A percentile compares a stretch with the other conserved stretches of the same genome.
These are phyloP conservation scores for Epichloe sibirici DNA, from an alignment of 2,329 filamentous ascomycete species.

Conservation along the genomic window DNA sequence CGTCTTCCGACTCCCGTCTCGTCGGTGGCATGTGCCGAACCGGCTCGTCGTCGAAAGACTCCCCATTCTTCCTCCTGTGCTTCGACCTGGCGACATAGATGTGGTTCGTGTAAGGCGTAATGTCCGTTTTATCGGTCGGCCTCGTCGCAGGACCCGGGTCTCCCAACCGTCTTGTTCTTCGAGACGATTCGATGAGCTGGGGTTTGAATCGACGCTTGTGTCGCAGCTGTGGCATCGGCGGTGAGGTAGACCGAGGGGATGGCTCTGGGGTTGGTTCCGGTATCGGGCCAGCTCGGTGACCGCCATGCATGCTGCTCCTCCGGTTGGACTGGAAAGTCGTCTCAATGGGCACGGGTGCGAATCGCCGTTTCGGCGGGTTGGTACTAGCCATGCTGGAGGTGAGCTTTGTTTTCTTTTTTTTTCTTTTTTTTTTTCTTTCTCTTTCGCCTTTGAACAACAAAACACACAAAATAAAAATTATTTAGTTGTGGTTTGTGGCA, in stretches of 20 bases:
- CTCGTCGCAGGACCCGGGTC: conserved; percentile 50
- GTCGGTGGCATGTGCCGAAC: conserved; percentile 24
- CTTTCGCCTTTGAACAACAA: neutral
- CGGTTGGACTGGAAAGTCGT: conserved; percentile 53
- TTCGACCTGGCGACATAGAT: conserved; percentile 38
- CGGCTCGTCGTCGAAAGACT: conserved; percentile 16
- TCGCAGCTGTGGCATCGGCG: conserved; percentile 26
- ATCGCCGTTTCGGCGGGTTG: conserved; percentile 41
- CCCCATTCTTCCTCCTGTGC: conserved; percentile 21
- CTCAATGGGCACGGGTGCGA: conserved; percentile 59
- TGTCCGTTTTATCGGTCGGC: conserved; percentile 60
- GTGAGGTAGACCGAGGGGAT: conserved; percentile 37
- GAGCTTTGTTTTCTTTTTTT: neutral
- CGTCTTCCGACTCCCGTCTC: conserved; percentile 61
- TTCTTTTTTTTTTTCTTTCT: neutral
- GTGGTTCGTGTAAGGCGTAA: conserved; percentile 50
- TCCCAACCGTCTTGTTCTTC: conserved; percentile 54
- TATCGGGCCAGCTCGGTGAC: conserved; percentile 30
- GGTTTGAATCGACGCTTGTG: conserved; percentile 53
- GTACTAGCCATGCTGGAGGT: conserved; percentile 24
- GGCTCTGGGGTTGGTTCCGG: conserved; percentile 45
- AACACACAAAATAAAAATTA: too few relatives aligned
- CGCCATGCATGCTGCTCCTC: conserved; percentile 11
- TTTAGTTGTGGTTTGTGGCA: neutral
- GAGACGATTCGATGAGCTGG: conserved; percentile 69